Conservation (phyloP, 176 grass and related monocot species). For the Thalia dealbata region DNA sequence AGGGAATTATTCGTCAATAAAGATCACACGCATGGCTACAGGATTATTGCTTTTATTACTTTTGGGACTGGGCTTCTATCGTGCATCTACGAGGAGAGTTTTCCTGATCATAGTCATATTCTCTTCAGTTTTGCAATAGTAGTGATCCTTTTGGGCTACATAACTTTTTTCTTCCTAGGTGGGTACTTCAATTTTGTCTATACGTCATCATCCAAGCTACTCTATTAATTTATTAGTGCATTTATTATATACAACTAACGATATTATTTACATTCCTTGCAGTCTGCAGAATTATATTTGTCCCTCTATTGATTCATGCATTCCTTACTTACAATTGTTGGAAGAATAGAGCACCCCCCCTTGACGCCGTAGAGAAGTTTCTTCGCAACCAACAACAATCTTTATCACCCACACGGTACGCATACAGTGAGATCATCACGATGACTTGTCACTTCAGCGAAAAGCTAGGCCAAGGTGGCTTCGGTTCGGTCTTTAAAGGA, state of each 20-base stretch:
- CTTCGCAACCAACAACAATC: conserved; percentile 18
- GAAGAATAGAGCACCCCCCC: conserved; percentile 4
- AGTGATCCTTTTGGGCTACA: not conserved
- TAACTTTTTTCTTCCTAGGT: not conserved
- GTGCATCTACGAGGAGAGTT: not conserved
- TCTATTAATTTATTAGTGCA: no score
- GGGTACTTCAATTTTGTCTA: no score
- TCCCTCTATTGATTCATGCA: not conserved
- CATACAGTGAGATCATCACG: conserved; percentile 30
- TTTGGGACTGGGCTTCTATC: not conserved
- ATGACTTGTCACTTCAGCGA: conserved; percentile 39
- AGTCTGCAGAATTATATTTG: conserved; percentile 18
- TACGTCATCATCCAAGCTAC: no score
- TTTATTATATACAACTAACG: no score
- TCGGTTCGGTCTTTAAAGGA: conserved; percentile 33
- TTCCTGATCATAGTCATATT: not conserved
- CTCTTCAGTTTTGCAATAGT: not conserved
- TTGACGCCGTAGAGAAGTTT: conserved; percentile 31
- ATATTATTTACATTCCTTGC: no score
- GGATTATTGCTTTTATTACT: not conserved
- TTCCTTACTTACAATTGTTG: conserved; percentile 34
- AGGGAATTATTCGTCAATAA: no score
- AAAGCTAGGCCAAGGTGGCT: conserved; percentile 39
- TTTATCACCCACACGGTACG: conserved; percentile 21
- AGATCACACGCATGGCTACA: no score